phyloP scores from a whole-genome alignment of 2,329 filamentous ascomycete genomes.

The Hymenoscyphus repandus region DNA sequence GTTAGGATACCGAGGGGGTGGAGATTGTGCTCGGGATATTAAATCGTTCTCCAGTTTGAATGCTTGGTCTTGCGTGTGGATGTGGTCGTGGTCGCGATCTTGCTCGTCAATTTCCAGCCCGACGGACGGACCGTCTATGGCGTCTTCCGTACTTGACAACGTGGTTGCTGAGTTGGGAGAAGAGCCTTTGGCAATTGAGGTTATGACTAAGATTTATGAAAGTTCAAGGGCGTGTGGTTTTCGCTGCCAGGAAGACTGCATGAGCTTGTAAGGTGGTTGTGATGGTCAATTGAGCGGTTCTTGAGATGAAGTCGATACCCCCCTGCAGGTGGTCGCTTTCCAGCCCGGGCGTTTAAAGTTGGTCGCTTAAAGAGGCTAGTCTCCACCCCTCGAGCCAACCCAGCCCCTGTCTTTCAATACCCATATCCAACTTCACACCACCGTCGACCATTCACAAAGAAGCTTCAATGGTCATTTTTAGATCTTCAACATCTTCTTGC shows the following conservation, averaged over 20 bases:
- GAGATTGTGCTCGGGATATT: slow-evolving; percentile 40
- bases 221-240: no score
- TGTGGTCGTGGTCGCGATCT: slow-evolving; percentile 16
- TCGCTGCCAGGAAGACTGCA: no score
- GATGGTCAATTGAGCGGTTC: not conserved
- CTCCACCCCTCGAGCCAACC: not conserved
- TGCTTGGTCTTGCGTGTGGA: slow-evolving; percentile 13
- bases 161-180: slow-evolving; percentile 33
- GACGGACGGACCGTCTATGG: slow-evolving; percentile 41
- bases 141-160: slow-evolving; percentile 43
- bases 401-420: no score
- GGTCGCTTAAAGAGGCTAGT: not conserved
- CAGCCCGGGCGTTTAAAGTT: no score
- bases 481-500: no score
- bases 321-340: not conserved
- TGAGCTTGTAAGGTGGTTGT: not conserved
- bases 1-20: slow-evolving; percentile 54
- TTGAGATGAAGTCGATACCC: not conserved
- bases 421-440: no score
- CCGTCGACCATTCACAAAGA: no score
- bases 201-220: no score
- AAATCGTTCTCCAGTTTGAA: slow-evolving; percentile 33
- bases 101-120: slow-evolving; percentile 29
- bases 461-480: no score
- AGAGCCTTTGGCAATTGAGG: no score